Evolutionary conservation across 202 grass and related monocot genomes (phyloP).

Genomic region (Hordeum pubiflorum): DNA sequence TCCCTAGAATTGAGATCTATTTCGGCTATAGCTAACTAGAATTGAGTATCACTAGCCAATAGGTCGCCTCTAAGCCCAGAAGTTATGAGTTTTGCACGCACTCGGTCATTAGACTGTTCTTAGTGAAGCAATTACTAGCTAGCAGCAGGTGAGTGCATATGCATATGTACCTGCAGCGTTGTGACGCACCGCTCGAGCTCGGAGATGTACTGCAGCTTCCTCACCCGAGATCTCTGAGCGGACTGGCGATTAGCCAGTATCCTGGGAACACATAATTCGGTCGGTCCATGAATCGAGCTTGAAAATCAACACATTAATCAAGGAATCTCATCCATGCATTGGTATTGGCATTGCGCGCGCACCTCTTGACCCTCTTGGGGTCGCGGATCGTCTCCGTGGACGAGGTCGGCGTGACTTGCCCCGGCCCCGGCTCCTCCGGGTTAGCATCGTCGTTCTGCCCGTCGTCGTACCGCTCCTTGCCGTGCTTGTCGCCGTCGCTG

Average conservation of each 20-base stretch:
- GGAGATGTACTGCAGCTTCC: constrained; percentile 83
- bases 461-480: constrained; percentile 12
- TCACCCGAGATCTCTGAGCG: constrained; percentile 71
- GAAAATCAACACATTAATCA: neutral
- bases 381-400: constrained; percentile 44
- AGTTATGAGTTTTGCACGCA: neutral
- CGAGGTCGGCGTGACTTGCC: neutral
- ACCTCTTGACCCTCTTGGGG: constrained; percentile 95
- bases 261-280: constrained; percentile 18
- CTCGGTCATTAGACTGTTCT: neutral
- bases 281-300: neutral
- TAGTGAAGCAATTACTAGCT: neutral
- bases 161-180: constrained; percentile 45
- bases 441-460: neutral
- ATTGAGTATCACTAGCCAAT: neutral
- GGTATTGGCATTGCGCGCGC: neutral
- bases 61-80: neutral
- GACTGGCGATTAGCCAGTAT: constrained; percentile 70
- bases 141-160: no score
- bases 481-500: constrained; percentile 22
- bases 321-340: neutral
- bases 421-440: neutral
- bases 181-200: constrained; percentile 76
- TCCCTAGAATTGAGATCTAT: neutral
- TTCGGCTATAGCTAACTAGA: neutral